Evolutionary conservation across 768 basidiomycete species (phyloP).

Genomic region (Macrocybe gigantea): DNA sequence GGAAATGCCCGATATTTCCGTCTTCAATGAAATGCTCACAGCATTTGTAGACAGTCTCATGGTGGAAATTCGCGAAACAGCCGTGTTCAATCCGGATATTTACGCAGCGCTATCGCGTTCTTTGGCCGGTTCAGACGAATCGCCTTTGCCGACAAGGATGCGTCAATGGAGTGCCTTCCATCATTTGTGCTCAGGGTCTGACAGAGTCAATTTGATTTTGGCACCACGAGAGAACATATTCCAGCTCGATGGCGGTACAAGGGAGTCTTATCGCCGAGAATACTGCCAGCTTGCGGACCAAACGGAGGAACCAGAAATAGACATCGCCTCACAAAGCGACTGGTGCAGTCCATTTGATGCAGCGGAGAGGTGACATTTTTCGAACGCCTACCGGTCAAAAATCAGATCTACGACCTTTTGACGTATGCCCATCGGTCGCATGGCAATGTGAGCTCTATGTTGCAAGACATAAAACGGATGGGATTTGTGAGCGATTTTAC

Average conservation of each 20-base stretch:
- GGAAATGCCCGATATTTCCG: slow-evolving; percentile 54
- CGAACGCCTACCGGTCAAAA: slow-evolving; percentile 58
- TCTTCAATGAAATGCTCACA: slow-evolving; percentile 44
- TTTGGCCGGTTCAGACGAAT: slow-evolving; percentile 35
- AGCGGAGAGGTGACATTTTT: slow-evolving; percentile 28
- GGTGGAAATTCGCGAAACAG: slow-evolving; percentile 53
- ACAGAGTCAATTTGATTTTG: slow-evolving; percentile 50
- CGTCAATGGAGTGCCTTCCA: slow-evolving; percentile 54
- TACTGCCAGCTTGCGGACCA: slow-evolving; percentile 37
- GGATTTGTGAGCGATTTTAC: slow-evolving; percentile 46
- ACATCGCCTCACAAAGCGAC: background rate
- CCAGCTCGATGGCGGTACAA: slow-evolving; percentile 39
- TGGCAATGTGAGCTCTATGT: slow-evolving; percentile 45
- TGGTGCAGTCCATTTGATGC: slow-evolving; percentile 12
- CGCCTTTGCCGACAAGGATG: slow-evolving; percentile 28
- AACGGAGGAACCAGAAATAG: slow-evolving; percentile 7
- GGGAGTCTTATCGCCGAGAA: slow-evolving; percentile 42
- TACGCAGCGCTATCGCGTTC: slow-evolving; percentile 48
- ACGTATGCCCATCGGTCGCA: slow-evolving; percentile 63
- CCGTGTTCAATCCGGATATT: slow-evolving; percentile 46
- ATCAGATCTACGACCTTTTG: slow-evolving; percentile 64
- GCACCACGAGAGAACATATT: slow-evolving; percentile 58
- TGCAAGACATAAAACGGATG: slow-evolving; percentile 48
- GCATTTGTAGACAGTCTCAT: slow-evolving; percentile 47
- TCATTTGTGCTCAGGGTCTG: slow-evolving; percentile 56